Percentiles rank a stretch among this genome's conserved stretches.
Evolutionary conservation across 2,329 filamentous ascomycete genomes (phyloP).

Genomic region (Botrytis pseudocinerea): DNA sequence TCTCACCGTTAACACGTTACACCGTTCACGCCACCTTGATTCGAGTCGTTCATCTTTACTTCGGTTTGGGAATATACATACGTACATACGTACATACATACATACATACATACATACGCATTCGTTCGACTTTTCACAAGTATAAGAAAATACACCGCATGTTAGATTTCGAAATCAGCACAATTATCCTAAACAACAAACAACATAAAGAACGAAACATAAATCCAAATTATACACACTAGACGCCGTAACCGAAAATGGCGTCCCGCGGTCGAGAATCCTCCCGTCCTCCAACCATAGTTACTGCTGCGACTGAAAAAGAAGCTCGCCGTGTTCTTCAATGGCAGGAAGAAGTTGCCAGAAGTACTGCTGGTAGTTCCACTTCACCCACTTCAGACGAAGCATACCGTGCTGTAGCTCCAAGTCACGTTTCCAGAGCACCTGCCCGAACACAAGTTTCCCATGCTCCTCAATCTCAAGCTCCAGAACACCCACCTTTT

Average conservation of each 20-base stretch:
- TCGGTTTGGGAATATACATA: neutral
- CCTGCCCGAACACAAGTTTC: slow-evolving; percentile 4
- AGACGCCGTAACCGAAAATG: neutral
- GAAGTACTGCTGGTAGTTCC: slow-evolving; percentile 30
- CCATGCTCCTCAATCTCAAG: neutral
- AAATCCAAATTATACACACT: neutral
- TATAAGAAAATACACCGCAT: neutral
- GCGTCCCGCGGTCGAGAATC: slow-evolving; percentile 13
- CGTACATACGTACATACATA: neutral
- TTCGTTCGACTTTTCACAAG: neutral
- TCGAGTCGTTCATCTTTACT: neutral
- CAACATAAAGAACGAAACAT: neutral
- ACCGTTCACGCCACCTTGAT: slow-evolving; percentile 3
- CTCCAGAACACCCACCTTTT: slow-evolving; percentile 16
- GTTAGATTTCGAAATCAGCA: neutral
- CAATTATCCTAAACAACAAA: neutral
- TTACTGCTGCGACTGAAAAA: slow-evolving; percentile 37
- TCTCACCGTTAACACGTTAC: neutral
- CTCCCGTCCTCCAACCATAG: slow-evolving; percentile 22
- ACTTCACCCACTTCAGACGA: slow-evolving; percentile 2
- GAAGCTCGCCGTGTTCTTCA: slow-evolving; percentile 45
- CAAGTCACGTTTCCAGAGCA: slow-evolving; percentile 19
- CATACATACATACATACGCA: neutral
- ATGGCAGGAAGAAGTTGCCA: slow-evolving; percentile 46
- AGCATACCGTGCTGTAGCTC: slow-evolving; percentile 12